Percentiles rank a stretch among this genome's conserved stretches.
Conservation (phyloP, 148 eudicot species). For the Arctostaphylos glauca region DNA sequence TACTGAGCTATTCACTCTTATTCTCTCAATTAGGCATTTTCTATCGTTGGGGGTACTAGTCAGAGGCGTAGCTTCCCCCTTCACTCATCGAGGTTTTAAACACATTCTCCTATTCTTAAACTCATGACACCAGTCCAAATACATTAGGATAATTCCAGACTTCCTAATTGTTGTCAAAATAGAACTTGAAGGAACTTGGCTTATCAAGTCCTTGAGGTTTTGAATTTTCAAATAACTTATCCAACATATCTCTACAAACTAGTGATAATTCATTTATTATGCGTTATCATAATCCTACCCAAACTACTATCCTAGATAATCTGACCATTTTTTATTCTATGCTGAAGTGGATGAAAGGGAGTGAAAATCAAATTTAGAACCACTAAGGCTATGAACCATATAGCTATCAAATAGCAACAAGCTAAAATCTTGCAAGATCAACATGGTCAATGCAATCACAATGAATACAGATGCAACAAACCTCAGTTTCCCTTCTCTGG, state of each 20-base stretch:
- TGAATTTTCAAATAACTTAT: neutral
- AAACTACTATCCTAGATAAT: neutral
- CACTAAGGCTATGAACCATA: neutral
- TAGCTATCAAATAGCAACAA: neutral
- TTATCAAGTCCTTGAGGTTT: neutral
- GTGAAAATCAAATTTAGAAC: neutral
- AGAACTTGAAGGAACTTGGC: neutral
- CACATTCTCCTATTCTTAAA: neutral
- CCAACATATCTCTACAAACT: neutral
- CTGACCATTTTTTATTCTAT: neutral
- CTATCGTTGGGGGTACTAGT: neutral
- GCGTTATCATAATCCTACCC: neutral
- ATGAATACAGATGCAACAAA: conserved; percentile 26
- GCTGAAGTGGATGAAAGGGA: neutral
- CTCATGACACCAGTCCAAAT: neutral
- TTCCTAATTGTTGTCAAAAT: neutral
- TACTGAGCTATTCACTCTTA: neutral
- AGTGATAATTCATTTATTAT: neutral
- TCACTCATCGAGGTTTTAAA: neutral
- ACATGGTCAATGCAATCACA: conserved; percentile 1
- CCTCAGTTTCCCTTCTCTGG: conserved; percentile 72
- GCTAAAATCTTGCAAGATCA: neutral
- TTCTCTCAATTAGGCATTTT: neutral
- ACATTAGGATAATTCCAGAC: neutral
- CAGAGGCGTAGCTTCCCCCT: neutral